Conservation (phyloP, 1,139 yeast genomes). For the Kazachstania sp. region DNA sequence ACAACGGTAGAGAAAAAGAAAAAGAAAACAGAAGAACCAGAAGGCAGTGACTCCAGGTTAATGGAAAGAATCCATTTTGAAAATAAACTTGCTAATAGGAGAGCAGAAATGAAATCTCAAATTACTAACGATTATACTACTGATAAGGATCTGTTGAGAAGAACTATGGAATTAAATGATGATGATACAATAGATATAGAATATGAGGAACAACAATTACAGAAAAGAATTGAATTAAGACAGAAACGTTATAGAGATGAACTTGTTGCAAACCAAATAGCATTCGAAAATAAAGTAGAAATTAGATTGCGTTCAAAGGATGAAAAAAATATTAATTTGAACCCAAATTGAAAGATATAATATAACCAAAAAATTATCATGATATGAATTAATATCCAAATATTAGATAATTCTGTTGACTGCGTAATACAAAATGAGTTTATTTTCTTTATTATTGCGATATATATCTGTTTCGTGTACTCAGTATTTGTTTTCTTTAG, state of each 20-base stretch:
- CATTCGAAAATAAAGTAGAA: conserved; percentile 23
- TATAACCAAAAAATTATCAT: background rate
- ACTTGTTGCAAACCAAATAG: conserved; percentile 20
- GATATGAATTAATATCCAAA: no score
- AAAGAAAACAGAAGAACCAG: background rate
- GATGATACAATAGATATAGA: conserved; percentile 22
- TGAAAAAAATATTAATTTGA: background rate
- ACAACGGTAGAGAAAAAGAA: background rate
- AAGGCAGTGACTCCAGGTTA: conserved; percentile 2
- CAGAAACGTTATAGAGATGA: conserved; percentile 15
- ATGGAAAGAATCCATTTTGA: conserved; percentile 15
- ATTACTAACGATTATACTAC: conserved; percentile 18
- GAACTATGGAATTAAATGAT: conserved; percentile 19
- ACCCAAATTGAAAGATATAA: background rate
- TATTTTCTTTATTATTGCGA: background rate
- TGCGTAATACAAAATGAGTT: no score
- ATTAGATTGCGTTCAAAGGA: conserved; percentile 10
- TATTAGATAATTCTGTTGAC: no score
- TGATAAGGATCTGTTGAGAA: conserved; percentile 19
- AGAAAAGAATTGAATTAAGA: conserved; percentile 18
- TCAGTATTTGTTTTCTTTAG: no score
- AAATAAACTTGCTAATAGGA: conserved; percentile 10
- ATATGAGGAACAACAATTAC: conserved; percentile 19
- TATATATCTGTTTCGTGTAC: no score
- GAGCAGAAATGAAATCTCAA: conserved; percentile 8